phyloP scores from a whole-genome alignment of 1,284 basidiomycete genomes.

The Vanrija pseudolonga region DNA sequence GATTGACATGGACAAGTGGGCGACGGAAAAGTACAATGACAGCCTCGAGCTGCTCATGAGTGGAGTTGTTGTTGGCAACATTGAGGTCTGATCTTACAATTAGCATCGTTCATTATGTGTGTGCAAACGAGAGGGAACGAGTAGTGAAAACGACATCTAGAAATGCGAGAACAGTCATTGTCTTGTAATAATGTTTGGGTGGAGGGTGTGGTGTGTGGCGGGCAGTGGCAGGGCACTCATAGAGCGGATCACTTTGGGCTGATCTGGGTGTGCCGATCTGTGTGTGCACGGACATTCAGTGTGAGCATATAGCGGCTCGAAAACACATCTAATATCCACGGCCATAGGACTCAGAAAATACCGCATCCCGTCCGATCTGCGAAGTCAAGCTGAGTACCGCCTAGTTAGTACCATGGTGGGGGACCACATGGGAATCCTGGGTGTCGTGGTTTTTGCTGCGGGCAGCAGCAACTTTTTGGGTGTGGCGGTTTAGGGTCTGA shows the following conservation, averaged over 20 bases:
- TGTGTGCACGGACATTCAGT: too few relatives aligned
- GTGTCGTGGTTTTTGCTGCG: slow-evolving; percentile 50
- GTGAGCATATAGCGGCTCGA: too few relatives aligned
- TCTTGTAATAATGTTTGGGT: too few relatives aligned
- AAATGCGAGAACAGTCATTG: too few relatives aligned
- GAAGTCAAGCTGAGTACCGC: slow-evolving; percentile 66
- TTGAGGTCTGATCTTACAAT: slow-evolving; percentile 24
- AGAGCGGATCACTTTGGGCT: too few relatives aligned
- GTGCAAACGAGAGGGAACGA: not conserved
- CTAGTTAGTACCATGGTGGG: slow-evolving; percentile 79
- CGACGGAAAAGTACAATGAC: slow-evolving; percentile 31
- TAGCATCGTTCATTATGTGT: too few relatives aligned
- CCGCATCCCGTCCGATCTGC: slow-evolving; percentile 53
- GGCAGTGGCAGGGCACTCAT: too few relatives aligned
- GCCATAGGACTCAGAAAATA: slow-evolving; percentile 50
- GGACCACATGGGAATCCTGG: slow-evolving; percentile 77
- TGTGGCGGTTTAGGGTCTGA: too few relatives aligned
- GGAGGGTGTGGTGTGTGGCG: too few relatives aligned
- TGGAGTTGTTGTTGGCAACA: slow-evolving; percentile 40
- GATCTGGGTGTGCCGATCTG: too few relatives aligned
- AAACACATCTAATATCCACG: slow-evolving; percentile 18
- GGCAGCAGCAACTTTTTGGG: too few relatives aligned
- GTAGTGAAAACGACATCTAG: not conserved
- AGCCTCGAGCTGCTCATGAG: slow-evolving; percentile 41
- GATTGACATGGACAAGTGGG: slow-evolving; percentile 41